phyloP scores from a whole-genome alignment of 768 basidiomycete genomes.

The Cyclocybe cylindracea region DNA sequence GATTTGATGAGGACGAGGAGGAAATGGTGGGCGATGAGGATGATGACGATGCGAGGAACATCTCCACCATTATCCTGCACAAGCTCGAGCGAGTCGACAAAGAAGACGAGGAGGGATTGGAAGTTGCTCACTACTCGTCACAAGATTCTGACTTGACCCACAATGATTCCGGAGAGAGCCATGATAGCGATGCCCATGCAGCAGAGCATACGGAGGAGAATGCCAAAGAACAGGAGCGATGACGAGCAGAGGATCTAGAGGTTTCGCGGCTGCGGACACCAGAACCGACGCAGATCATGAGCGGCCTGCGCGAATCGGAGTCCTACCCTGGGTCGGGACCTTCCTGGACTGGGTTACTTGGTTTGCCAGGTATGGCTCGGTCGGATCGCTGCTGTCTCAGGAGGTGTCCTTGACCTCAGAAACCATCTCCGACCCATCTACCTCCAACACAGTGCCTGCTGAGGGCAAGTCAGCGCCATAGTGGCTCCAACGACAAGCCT shows the following conservation, averaged over 20 bases:
- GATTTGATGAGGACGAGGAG: not conserved
- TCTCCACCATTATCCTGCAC: constrained; percentile 70
- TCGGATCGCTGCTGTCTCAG: not conserved
- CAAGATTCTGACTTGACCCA: too few species aligned
- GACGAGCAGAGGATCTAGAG: constrained; percentile 22
- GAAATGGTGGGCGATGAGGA: constrained; percentile 34
- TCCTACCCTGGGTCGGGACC: constrained; percentile 6
- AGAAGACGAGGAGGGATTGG: constrained; percentile 66
- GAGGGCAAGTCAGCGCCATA: constrained; percentile 71
- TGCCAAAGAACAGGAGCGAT: constrained; percentile 32
- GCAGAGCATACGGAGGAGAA: constrained; percentile 22
- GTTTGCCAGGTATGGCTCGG: not conserved
- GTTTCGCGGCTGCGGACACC: constrained; percentile 78
- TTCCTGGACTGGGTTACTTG: not conserved
- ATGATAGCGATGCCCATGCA: too few species aligned
- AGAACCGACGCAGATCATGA: constrained; percentile 55
- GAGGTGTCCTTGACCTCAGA: not conserved
- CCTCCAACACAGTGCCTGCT: constrained; percentile 10
- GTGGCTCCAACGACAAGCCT: constrained; percentile 71
- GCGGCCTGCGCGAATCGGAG: constrained; percentile 31
- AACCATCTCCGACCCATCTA: constrained; percentile 1
- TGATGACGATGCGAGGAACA: constrained; percentile 72
- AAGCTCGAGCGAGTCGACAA: constrained; percentile 74
- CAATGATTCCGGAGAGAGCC: too few species aligned
- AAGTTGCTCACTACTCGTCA: not conserved